phyloP scores from a whole-genome alignment of 352 stramenopile genomes.

The Pythium phragmiticola region DNA sequence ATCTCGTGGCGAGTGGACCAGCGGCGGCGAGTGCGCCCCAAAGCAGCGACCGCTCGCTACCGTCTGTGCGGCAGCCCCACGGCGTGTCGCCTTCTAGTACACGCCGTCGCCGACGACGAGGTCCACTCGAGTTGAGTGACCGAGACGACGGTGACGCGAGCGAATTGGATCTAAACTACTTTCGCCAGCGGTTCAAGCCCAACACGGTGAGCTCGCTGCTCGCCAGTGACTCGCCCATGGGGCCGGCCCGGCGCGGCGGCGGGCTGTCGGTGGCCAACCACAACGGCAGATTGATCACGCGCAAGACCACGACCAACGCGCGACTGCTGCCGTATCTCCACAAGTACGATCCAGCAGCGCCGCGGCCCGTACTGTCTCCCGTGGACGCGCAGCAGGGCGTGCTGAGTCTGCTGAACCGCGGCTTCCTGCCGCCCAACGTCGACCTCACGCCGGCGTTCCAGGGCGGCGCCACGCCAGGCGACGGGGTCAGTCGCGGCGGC shows the following conservation, averaged over 20 bases:
- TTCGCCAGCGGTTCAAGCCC: constrained; percentile 23
- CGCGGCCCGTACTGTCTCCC: constrained; percentile 49
- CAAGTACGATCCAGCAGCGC: constrained; percentile 55
- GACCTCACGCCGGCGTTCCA: constrained; percentile 72
- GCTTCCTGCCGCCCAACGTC: constrained; percentile 56
- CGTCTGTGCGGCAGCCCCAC: constrained; percentile 13
- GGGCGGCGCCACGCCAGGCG: background rate
- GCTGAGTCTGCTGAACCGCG: constrained; percentile 66
- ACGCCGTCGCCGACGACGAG: constrained; percentile 1
- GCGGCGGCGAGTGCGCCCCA: constrained; percentile 27
- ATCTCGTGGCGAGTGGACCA: constrained; percentile 47
- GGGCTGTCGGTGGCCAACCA: constrained; percentile 10
- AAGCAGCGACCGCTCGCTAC: constrained; percentile 17
- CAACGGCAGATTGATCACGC: constrained; percentile 40
- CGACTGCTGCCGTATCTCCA: constrained; percentile 72
- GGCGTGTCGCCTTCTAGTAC: background rate
- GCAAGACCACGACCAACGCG: constrained; percentile 53
- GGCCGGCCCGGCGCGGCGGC: constrained; percentile 13
- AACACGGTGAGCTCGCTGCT: constrained; percentile 4
- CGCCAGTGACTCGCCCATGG: constrained; percentile 2
- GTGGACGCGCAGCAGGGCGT: constrained; percentile 64
- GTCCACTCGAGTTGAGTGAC: background rate
- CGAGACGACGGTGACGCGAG: background rate
- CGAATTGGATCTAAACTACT: constrained; percentile 21
- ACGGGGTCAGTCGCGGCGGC: constrained; percentile 13